Conservation (phyloP, 2,329 filamentous ascomycete genomes). For the Monascus ruber region DNA sequence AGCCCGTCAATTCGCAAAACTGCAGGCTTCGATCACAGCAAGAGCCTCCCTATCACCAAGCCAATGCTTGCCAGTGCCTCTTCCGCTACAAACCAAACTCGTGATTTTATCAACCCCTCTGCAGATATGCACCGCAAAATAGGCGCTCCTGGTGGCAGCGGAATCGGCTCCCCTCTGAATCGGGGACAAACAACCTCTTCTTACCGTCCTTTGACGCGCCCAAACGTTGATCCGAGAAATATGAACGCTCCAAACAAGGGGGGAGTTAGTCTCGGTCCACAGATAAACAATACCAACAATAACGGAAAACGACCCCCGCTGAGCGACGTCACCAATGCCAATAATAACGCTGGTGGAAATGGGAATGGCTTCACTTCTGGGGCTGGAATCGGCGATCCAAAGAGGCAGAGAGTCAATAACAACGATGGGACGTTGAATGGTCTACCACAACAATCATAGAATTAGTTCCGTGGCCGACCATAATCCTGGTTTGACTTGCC, state of each 20-base stretch:
- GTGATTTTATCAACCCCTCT: conserved; percentile 26
- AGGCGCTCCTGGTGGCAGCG: conserved; percentile 19
- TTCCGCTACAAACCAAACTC: conserved; percentile 19
- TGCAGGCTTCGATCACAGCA: conserved; percentile 70
- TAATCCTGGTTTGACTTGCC: too few relatives aligned
- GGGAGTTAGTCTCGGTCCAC: conserved; percentile 11
- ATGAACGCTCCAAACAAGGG: conserved; percentile 9
- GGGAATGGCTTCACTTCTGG: conserved; percentile 11
- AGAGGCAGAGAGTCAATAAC: conserved; percentile 16
- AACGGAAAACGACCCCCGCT: conserved; percentile 34
- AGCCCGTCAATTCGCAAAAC: conserved; percentile 84
- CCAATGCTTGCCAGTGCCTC: conserved; percentile 22
- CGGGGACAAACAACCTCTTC: conserved; percentile 27
- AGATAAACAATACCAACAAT: conserved; percentile 9
- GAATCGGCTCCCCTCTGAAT: conserved; percentile 20
- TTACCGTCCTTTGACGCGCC: conserved; percentile 35
- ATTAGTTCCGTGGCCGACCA: conserved; percentile 2
- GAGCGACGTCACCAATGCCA: conserved; percentile 34
- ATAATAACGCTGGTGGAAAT: conserved; percentile 8
- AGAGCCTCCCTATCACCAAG: conserved; percentile 59
- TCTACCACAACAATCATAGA: conserved; percentile 8
- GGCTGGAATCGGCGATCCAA: conserved; percentile 17
- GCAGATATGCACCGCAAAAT: conserved; percentile 24
- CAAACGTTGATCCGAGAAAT: conserved; percentile 20
- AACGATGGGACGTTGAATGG: conserved; percentile 7